Base-by-base conservation (phyloP, 257 asterid genomes). In the Solanum piurae region DNA sequence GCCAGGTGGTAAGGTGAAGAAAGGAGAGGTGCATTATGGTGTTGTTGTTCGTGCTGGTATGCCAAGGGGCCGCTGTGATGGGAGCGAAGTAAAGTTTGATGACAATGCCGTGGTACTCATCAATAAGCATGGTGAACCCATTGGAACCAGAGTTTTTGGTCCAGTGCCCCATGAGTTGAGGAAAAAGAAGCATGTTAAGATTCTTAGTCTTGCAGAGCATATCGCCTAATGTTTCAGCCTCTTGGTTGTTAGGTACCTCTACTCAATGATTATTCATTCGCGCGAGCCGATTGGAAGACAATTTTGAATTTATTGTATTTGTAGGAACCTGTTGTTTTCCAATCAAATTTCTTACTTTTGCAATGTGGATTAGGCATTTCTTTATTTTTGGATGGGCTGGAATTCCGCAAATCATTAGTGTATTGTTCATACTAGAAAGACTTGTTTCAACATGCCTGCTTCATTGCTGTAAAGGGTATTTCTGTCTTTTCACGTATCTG, bases 21-120 rank as follows among this genome's bases (percentile, higher is more conserved):
- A 95, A 89, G 99, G 99, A 21, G 96, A 95, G 7, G 98, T 96
- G 18, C 91, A 86, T 84, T 91, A 94, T 60, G 99, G 98, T 20
- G 98, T 97, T 49, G 99, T 96, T 5, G 98, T 97, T 58, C 98
- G 98, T 83, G 99, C 98, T 84, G 99, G 99, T 7, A 95, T 97
- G 98, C 98, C 90, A 77, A 91, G 94, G 1, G 98, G 98, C 18
- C 96, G 99, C 9, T 93, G 96, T 87, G 99, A 97, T 64, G 98
- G 99, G 84, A 95, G 99, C 12, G 96, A 95, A 89, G 94, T 95
- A 71, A 95, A 95, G 93, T 96, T 97, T 77, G 99, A 97, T 27
- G 98, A 97, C 89, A 97, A 97, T 38, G 99, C 98, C 4, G 98
- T 91, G 12, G 99, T 97, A 4, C 98, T 97, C 42, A 89, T 97